phyloP scores from a whole-genome alignment of 305 asterid species.

The Caryopteris hybrid region DNA sequence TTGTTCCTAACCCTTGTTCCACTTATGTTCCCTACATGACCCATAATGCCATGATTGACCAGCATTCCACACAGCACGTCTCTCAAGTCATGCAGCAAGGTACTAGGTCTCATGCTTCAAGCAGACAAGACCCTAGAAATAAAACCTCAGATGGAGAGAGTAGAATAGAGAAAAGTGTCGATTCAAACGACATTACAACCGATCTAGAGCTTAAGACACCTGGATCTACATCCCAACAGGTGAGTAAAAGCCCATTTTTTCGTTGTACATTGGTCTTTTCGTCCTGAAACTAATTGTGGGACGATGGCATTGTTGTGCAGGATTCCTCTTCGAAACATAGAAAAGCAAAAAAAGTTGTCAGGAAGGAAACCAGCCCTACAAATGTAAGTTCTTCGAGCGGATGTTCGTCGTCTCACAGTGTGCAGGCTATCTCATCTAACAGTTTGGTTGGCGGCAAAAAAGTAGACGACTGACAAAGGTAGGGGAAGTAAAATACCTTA shows the following conservation, averaged over 20 bases:
- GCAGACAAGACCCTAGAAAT: conserved; percentile 59
- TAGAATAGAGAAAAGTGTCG: conserved; percentile 54
- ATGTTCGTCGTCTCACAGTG: conserved; percentile 77
- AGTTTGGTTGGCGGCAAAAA: conserved; percentile 59
- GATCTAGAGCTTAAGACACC: conserved; percentile 98
- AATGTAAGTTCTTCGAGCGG: conserved; percentile 79
- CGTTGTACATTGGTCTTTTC: not conserved
- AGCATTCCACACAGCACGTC: conserved; percentile 55
- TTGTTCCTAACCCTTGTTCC: conserved; percentile 70
- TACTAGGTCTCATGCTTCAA: conserved; percentile 47
- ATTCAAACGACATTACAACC: conserved; percentile 79
- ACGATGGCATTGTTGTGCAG: conserved; percentile 38
- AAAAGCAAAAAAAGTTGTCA: conserved; percentile 43
- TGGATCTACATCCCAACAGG: conserved; percentile 90
- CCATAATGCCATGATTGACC: conserved; percentile 63
- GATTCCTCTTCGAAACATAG: conserved; percentile 56
- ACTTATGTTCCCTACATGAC: conserved; percentile 74
- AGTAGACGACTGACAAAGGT: conserved; percentile 34
- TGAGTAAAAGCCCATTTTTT: conserved; percentile 21
- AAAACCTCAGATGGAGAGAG: conserved; percentile 60
- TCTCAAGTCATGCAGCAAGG: conserved; percentile 61
- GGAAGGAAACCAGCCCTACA: conserved; percentile 55
- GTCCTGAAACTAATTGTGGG: conserved; percentile 6
- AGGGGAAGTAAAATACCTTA: conserved; percentile 13
- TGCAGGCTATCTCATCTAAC: conserved; percentile 71